Evolutionary conservation across 192 early-diverging fungal genomes (phyloP), one percentile per base, ranked within the genome.

Genomic region (Coemansia sp.): DNA sequence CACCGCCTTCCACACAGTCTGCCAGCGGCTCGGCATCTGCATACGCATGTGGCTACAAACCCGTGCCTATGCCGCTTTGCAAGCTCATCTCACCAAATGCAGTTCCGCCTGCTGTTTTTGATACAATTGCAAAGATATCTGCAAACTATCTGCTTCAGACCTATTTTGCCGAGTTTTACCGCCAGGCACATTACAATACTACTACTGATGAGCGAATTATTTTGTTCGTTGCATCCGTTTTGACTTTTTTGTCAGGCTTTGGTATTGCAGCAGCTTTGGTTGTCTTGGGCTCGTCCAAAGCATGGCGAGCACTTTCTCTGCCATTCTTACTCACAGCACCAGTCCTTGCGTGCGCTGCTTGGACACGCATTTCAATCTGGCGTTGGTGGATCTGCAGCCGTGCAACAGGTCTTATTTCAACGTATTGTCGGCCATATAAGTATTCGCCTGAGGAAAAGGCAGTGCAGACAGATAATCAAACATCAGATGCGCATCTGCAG

Each of bases 71-170:
- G 39, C 35, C 63, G 8, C 31, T 72, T 18, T 43, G 31, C 29
- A 46, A 55, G 13, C 66, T 72, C 4, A 57, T 78, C 9, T 51
- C 58, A 7, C 63, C 66, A 5, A 68, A 57, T 46, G 43, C 59
- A 7, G 52, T 72, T 1, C 75, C 75, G 13, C 75, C 75, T 6
- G 75, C 75, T 16, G 60, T 78, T 9, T 78, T 78, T 30, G 75
- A 78, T 2, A 72, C 75, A 2, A 58, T 37, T n/a, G 70, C 75
- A 42, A 72, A 66, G 23, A 16, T 78, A 26, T 62, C 68, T 0
- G 59, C 75, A 2, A 63, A 62, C 3, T 68, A 66, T 35, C 29
- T 72, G 31, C 45, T 72, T 4, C 64, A 63, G 13, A 5, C 30
- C 39, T 53, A 69, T 20, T 78, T 78, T 72, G 53, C 53, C 3